Conservation (phyloP, 2,329 filamentous ascomycete genomes). For the Fusarium sp. region DNA sequence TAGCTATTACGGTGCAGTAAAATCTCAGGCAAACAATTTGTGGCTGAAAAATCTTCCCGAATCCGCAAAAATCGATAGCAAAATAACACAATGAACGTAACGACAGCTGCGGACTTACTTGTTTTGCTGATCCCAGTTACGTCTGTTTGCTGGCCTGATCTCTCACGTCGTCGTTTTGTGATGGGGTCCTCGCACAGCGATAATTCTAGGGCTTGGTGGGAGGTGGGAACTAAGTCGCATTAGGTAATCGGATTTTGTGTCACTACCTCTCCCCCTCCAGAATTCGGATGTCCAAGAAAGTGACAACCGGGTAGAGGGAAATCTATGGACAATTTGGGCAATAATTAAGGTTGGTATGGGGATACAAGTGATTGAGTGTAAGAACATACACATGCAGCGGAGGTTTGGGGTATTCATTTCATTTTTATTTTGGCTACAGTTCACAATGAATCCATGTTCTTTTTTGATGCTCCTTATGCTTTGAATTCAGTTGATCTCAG, state of each 20-base stretch:
- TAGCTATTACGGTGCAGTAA: conserved; percentile 13
- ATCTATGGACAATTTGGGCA: conserved; percentile 2
- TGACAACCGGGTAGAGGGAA: conserved; percentile 22
- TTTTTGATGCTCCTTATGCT: conserved; percentile 47
- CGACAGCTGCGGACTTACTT: conserved; percentile 49
- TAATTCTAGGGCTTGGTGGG: conserved; percentile 61
- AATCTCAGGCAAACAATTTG: conserved; percentile 37
- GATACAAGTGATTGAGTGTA: not conserved
- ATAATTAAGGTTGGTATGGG: conserved; percentile 13
- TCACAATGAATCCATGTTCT: conserved; percentile 48
- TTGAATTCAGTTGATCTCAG: conserved; percentile 59
- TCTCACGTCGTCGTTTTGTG: conserved; percentile 55
- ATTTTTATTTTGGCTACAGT: conserved; percentile 49
- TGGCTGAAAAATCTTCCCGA: conserved; percentile 31
- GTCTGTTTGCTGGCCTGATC: conserved; percentile 49
- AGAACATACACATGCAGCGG: not conserved
- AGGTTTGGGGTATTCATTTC: conserved; percentile 46
- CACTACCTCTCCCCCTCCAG: conserved; percentile 21
- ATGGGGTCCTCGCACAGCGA: conserved; percentile 53
- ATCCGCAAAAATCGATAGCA: conserved; percentile 29
- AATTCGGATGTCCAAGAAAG: not conserved
- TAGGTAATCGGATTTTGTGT: conserved; percentile 53
- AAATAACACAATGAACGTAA: conserved; percentile 21
- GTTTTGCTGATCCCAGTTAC: conserved; percentile 51
- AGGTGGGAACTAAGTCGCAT: conserved; percentile 53